phyloP scores from a whole-genome alignment of 2,329 filamentous ascomycete genomes.

The Cercospora sp. region DNA sequence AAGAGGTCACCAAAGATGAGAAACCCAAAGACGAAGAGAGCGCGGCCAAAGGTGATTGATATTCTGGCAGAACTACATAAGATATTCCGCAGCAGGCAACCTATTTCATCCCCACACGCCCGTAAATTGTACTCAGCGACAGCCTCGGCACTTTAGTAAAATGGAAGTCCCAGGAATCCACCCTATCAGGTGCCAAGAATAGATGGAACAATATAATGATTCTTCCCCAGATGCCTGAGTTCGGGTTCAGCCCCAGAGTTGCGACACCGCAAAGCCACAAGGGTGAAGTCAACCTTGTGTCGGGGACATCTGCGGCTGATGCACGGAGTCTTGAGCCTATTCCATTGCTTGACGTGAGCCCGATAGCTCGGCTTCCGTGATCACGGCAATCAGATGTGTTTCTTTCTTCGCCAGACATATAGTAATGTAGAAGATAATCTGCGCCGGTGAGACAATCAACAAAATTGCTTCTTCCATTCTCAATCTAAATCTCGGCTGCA shows the following conservation, averaged over 20 bases:
- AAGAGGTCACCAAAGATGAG: not conserved
- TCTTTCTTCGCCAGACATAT: not conserved
- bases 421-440: not conserved
- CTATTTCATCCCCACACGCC: too few relatives aligned
- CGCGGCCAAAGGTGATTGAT: not conserved
- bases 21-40: not conserved
- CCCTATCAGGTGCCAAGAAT: not conserved
- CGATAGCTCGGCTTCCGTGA: not conserved
- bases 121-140: not conserved
- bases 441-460: not conserved
- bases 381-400: not conserved
- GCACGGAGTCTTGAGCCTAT: not conserved
- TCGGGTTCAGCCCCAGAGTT: too few relatives aligned
- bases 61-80: not conserved
- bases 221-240: not conserved
- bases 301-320: not conserved
- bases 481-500: not conserved
- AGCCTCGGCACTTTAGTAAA: not conserved
- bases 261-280: not conserved
- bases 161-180: too few relatives aligned
- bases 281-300: not conserved
- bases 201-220: not conserved
- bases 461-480: not conserved
- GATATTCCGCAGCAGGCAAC: not conserved
- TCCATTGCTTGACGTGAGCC: not conserved